Conservation (phyloP, 768 basidiomycete species). For the Trametes maxima region DNA sequence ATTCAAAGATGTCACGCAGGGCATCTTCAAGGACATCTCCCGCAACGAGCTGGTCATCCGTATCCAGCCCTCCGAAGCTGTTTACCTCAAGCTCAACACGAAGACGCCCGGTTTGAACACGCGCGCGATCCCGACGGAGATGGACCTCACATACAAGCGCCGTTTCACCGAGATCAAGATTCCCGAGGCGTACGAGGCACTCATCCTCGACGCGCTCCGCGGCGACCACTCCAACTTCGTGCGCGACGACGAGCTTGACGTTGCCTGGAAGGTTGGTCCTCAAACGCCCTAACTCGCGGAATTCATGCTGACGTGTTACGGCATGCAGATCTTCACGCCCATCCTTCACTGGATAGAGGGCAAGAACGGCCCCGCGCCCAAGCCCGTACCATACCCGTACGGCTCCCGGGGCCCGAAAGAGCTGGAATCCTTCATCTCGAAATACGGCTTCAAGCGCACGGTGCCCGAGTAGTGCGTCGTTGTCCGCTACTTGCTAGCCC, state of each 20-base stretch:
- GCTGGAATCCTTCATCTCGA: slow-evolving; percentile 72
- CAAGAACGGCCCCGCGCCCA: slow-evolving; percentile 62
- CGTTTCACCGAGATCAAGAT: slow-evolving; percentile 90
- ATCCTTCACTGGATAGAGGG: slow-evolving; percentile 97
- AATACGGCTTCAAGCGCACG: slow-evolving; percentile 77
- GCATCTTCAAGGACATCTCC: slow-evolving; percentile 95
- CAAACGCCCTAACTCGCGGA: neutral
- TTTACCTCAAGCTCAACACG: slow-evolving; percentile 95
- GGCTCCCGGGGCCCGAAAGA: slow-evolving; percentile 93
- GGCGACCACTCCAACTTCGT: slow-evolving; percentile 99
- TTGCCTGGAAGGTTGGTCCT: slow-evolving; percentile 88
- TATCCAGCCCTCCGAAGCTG: slow-evolving; percentile 94
- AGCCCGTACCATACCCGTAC: slow-evolving; percentile 81
- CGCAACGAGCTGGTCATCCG: slow-evolving; percentile 98
- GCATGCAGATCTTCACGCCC: slow-evolving; percentile 84
- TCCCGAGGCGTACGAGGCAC: slow-evolving; percentile 94
- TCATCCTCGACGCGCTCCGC: slow-evolving; percentile 93
- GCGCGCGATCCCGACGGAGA: slow-evolving; percentile 91
- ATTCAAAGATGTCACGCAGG: slow-evolving; percentile 96
- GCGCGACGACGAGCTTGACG: slow-evolving; percentile 94
- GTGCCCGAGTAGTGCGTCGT: slow-evolving; percentile 70
- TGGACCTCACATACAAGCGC: slow-evolving; percentile 98
- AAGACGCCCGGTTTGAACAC: slow-evolving; percentile 93
- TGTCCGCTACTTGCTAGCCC: slow-evolving; percentile 2
- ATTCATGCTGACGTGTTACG: neutral